These are phyloP conservation scores for Pseudocercospora pini-densiflorae DNA, from an alignment of 2,329 filamentous ascomycete genomes.

Conservation along the genomic window DNA sequence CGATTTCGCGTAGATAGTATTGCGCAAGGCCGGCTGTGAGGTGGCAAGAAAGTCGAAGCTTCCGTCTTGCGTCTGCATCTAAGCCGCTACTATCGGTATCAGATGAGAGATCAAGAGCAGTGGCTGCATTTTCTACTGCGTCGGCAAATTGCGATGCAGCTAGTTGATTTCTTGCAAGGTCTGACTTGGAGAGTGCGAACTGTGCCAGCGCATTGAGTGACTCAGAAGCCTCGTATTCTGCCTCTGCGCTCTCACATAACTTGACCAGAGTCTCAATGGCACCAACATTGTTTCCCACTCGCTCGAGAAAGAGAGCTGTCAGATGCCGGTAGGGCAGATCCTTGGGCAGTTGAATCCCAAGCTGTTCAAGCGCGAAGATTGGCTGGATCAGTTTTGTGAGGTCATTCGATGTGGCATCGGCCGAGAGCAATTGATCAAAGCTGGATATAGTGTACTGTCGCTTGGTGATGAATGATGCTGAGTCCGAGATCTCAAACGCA, in stretches of 20 bases:
- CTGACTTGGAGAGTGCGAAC: constrained; percentile 83
- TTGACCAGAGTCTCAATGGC: constrained; percentile 68
- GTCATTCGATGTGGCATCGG: constrained; percentile 56
- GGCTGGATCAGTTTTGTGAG: constrained; percentile 75
- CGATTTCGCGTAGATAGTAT: constrained; percentile 70
- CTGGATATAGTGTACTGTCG: constrained; percentile 78
- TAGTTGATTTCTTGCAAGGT: constrained; percentile 83
- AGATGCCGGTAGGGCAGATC: constrained; percentile 78
- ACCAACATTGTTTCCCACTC: constrained; percentile 69
- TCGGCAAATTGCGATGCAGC: constrained; percentile 67
- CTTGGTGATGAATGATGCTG: constrained; percentile 73
- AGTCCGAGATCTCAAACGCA: constrained; percentile 88
- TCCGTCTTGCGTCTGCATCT: constrained; percentile 66
- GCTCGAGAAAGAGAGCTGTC: constrained; percentile 78
- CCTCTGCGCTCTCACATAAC: constrained; percentile 73
- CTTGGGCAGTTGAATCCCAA: constrained; percentile 71
- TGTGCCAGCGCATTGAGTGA: constrained; percentile 72
- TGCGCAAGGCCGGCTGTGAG: constrained; percentile 83
- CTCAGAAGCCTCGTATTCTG: constrained; percentile 83
- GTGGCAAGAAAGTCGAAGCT: constrained; percentile 80
- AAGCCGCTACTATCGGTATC: constrained; percentile 70
- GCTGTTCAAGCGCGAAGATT: constrained; percentile 84
- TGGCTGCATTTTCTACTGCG: constrained; percentile 80
- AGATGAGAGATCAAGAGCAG: constrained; percentile 75
- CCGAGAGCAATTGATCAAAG: constrained; percentile 78